Conservation (phyloP, 768 basidiomycete genomes). For the Boletus edulis region DNA sequence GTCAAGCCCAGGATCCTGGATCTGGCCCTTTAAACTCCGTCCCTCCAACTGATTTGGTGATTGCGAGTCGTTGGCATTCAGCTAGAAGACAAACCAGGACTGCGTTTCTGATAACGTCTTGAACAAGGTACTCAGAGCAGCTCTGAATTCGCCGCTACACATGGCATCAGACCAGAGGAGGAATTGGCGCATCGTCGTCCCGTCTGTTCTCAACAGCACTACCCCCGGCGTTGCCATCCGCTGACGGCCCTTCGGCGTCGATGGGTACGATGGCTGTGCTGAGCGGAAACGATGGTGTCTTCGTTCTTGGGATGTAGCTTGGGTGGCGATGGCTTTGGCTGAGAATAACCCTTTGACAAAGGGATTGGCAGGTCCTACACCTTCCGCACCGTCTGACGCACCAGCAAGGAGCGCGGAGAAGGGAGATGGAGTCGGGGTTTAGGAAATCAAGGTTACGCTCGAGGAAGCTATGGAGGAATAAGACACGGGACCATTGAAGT, state of each 20-base stretch:
- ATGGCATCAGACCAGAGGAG: constrained; percentile 45
- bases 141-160: constrained; percentile 92
- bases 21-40: constrained; percentile 87
- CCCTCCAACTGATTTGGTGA: constrained; percentile 93
- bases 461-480: too few relatives aligned
- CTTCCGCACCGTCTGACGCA: too few relatives aligned
- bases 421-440: too few relatives aligned
- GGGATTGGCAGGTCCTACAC: too few relatives aligned
- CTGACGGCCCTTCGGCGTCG: constrained; percentile 75
- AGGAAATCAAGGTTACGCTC: too few relatives aligned
- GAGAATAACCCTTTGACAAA: too few relatives aligned
- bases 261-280: constrained; percentile 94
- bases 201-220: constrained; percentile 40
- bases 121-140: too few relatives aligned
- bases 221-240: constrained; percentile 36
- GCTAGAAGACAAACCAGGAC: constrained; percentile 87
- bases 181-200: constrained; percentile 39
- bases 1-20: constrained; percentile 76
- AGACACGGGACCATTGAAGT: too few relatives aligned
- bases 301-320: constrained; percentile 90
- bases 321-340: constrained; percentile 91
- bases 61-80: constrained; percentile 95
- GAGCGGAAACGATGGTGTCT: constrained; percentile 93
- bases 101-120: constrained; percentile 87
- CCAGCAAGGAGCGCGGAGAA: too few relatives aligned